Conservation (phyloP, 2,329 filamentous ascomycete genomes). For the Epichloe glyceriae region DNA sequence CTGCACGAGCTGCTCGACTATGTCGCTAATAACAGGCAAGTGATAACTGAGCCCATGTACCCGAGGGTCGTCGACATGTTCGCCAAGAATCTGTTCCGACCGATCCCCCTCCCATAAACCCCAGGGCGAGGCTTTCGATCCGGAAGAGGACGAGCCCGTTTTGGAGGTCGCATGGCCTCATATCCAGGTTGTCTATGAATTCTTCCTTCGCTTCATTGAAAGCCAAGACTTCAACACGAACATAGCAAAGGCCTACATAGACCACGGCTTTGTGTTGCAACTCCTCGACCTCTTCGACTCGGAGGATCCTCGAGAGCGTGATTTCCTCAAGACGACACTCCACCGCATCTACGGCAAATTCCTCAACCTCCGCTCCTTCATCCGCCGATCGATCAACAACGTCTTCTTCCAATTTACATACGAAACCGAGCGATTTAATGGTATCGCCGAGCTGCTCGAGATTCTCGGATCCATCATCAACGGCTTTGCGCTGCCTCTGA, state of each 20-base stretch:
- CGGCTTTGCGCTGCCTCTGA: conserved; percentile 88
- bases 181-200: conserved; percentile 98
- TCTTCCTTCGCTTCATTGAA: conserved; percentile 97
- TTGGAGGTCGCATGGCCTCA: conserved; percentile 98
- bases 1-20: conserved; percentile 95
- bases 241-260: conserved; percentile 96
- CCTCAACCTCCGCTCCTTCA: conserved; percentile 92
- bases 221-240: conserved; percentile 99
- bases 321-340: conserved; percentile 95
- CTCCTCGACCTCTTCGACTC: conserved; percentile 97
- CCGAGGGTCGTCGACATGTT: conserved; percentile 98
- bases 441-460: conserved; percentile 90
- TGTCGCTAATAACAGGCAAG: conserved; percentile 94
- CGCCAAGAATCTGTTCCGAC: conserved; percentile 93
- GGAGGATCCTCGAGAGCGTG: conserved; percentile 88
- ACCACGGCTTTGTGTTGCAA: conserved; percentile 93
- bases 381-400: conserved; percentile 97
- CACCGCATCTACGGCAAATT: conserved; percentile 99
- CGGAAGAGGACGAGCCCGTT: conserved; percentile 95
- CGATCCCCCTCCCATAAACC: conserved; percentile 96
- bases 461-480: conserved; percentile 99
- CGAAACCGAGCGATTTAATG: conserved; percentile 96
- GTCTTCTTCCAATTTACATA: conserved; percentile 99
- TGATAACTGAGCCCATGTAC: conserved; percentile 99
- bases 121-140: conserved; percentile 95